Conservation (phyloP, 768 basidiomycete species). For the Xerocomellus amylosporus region DNA sequence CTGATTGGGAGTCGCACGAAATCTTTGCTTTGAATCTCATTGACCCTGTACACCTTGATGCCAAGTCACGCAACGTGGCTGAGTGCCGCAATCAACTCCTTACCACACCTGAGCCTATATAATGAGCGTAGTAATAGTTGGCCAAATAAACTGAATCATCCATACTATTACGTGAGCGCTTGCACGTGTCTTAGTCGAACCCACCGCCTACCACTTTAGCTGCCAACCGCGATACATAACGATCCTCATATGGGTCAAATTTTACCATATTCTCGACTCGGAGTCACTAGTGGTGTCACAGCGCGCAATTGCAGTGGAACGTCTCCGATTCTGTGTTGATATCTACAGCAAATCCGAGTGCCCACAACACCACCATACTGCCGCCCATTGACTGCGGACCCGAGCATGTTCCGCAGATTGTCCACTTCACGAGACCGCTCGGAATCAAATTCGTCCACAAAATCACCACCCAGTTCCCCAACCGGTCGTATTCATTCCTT, state of each 20-base stretch:
- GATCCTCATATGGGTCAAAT: background rate
- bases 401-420: slow-evolving; percentile 19
- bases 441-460: slow-evolving; percentile 10
- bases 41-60: background rate
- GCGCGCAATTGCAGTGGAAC: background rate
- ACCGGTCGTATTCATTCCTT: background rate
- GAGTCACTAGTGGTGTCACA: background rate
- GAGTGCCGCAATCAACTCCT: too few species aligned
- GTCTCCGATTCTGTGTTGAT: background rate
- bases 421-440: slow-evolving; percentile 3
- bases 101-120: too few species aligned
- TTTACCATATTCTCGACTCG: background rate
- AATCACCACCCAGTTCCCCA: slow-evolving; percentile 17
- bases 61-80: background rate
- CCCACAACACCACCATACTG: background rate
- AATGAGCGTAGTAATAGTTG: too few species aligned
- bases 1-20: slow-evolving; percentile 5
- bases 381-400: background rate
- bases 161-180: too few species aligned
- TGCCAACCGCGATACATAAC: background rate
- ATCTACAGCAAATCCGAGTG: background rate
- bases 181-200: too few species aligned
- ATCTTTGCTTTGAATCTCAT: slow-evolving; percentile 15
- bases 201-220: too few species aligned
- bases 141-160: too few species aligned